Evolutionary conservation across 176 grass and related monocot species (phyloP).

Genomic region (Chloris gayana): DNA sequence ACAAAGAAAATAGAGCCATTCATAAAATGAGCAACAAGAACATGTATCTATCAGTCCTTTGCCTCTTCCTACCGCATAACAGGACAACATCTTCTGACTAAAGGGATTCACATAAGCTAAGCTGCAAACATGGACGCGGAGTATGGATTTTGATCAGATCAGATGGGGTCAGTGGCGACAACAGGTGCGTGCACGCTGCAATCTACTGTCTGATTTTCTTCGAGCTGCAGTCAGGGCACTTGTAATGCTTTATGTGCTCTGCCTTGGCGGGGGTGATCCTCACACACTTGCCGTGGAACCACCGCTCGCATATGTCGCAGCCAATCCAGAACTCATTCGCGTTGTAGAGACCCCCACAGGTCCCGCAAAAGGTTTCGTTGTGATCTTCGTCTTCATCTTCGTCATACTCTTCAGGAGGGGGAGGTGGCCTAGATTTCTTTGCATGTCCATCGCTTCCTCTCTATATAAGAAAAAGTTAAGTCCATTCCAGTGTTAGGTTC

Average conservation of each 20-base stretch:
- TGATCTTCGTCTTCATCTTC: slow-evolving; percentile 56
- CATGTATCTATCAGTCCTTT: slow-evolving; percentile 28
- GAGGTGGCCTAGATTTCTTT: slow-evolving; percentile 41
- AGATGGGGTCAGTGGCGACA: slow-evolving; percentile 32
- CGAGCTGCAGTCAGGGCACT: slow-evolving; percentile 76
- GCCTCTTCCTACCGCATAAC: slow-evolving; percentile 32
- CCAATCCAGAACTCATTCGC: slow-evolving; percentile 72
- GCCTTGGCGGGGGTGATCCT: slow-evolving; percentile 71
- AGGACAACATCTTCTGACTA: slow-evolving; percentile 26
- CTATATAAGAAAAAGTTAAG: background rate
- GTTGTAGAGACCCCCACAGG: slow-evolving; percentile 55
- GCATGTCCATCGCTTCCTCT: slow-evolving; percentile 31
- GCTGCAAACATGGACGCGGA: slow-evolving; percentile 13
- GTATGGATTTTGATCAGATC: slow-evolving; percentile 44
- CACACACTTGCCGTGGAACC: slow-evolving; percentile 85
- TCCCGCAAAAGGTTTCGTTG: slow-evolving; percentile 68
- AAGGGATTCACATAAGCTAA: slow-evolving; percentile 45
- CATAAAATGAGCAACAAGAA: background rate
- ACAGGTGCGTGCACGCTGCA: background rate
- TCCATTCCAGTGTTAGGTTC: background rate
- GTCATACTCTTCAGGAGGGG: slow-evolving; percentile 16
- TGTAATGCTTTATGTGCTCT: slow-evolving; percentile 80
- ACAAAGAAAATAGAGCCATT: slow-evolving; percentile 10
- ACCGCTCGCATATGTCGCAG: slow-evolving; percentile 77
- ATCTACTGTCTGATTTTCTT: slow-evolving; percentile 61